Base-by-base conservation (phyloP, 331 rosid species). In the Quercus lobata region DNA sequence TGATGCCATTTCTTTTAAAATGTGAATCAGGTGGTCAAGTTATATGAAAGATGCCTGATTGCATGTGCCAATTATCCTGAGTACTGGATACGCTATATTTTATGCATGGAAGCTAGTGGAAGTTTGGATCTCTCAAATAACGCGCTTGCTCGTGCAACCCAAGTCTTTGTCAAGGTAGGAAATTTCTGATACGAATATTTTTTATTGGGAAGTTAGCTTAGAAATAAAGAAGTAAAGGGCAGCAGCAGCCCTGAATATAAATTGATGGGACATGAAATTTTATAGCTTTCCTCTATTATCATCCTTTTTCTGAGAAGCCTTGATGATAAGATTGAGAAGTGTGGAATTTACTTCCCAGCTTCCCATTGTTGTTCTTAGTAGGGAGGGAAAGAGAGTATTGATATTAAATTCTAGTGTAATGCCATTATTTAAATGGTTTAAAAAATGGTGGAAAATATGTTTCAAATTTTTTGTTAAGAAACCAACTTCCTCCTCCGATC, bases 41-140 rank as follows among this genome's bases (percentile, higher is more conserved):
- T 96, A 83, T 96, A 93, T 58, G 99, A 96, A 85, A 90, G 99
- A 80, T 93, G 99, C 85, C 93, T 96, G 56, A 88, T 96, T 70
- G 99, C 99, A 5, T 93, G 99, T 80, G 99, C 99, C 74, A 93
- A 96, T 87, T 96, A 96, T 82, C 96, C 99, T 0, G 99, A 96
- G 84, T 93, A 90, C 83, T 96, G 99, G 99, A 87, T 89, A 62
- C 91, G 99, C 21, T 96, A 93, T 87, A 86, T 90, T 77, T 79
- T 90, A 76, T 87, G 91, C 75, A 90, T 90, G 98, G 97, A 96
- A 82, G 86, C 87, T 71, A 87, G 86, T 84, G 89, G 83, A 74
- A 89, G 81, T 73, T 76, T 93, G 97, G 98, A 93, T 85, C 97
- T 90, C 86, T 97, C 98, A 74, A 93, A 90, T 84, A 93, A 93